phyloP scores from a whole-genome alignment of 768 basidiomycete genomes.

The Flagelloscypha sp. region DNA sequence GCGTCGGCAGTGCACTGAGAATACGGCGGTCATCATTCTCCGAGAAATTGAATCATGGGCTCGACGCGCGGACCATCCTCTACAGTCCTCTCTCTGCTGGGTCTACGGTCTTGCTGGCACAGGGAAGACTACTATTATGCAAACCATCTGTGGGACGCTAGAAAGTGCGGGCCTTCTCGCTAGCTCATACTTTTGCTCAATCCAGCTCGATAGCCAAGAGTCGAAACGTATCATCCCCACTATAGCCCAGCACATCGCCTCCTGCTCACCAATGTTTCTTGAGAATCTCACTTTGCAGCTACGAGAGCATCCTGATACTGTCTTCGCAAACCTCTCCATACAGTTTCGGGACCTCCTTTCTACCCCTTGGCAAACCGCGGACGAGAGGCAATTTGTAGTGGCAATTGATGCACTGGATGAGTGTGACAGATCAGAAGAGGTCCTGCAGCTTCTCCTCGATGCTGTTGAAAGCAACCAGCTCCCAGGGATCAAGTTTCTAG shows the following conservation, averaged over 20 bases:
- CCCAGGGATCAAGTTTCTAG: not conserved
- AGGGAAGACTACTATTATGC: not conserved
- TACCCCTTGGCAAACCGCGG: not conserved
- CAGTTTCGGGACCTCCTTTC: not conserved
- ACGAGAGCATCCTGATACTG: too few relatives aligned
- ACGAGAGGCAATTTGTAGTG: not conserved
- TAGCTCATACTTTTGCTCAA: not conserved
- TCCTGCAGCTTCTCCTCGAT: not conserved
- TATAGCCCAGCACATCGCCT: not conserved
- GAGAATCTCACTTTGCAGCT: not conserved
- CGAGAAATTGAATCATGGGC: too few relatives aligned
- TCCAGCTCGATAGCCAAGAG: not conserved
- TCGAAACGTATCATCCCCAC: not conserved
- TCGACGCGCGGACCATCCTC: too few relatives aligned
- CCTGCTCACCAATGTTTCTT: not conserved
- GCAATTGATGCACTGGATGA: conserved; percentile 1
- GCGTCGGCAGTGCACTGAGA: too few relatives aligned
- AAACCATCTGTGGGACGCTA: not conserved
- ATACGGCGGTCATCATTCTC: too few relatives aligned
- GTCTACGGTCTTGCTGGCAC: not conserved
- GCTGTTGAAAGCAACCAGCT: not conserved
- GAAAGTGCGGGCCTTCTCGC: not conserved
- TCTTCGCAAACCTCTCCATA: not conserved
- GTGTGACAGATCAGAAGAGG: not conserved
- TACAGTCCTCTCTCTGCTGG: too few relatives aligned